Percentiles rank a stretch among this genome's conserved stretches.
Evolutionary conservation across 495 filamentous ascomycete genomes (phyloP).

Genomic region (Amorphotheca resinae): DNA sequence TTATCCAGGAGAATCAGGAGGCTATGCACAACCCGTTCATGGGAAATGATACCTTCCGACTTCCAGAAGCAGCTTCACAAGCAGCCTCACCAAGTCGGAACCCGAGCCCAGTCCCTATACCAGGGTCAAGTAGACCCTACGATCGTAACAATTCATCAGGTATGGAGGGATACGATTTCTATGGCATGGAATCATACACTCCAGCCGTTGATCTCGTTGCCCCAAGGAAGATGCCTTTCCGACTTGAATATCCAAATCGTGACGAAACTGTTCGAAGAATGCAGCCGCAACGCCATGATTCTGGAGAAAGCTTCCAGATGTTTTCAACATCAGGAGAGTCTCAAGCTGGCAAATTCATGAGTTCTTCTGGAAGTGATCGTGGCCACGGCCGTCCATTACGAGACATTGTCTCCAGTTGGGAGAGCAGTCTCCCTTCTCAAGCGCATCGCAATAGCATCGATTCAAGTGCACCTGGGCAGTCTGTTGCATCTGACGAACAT

Average conservation of each 20-base stretch:
- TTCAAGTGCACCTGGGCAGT: constrained; percentile 9
- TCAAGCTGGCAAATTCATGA: constrained; percentile 25
- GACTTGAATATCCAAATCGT: constrained; percentile 23
- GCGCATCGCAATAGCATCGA: constrained; percentile 12
- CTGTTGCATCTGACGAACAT: constrained; percentile 6
- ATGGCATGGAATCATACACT: constrained; percentile 35
- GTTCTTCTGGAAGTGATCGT: constrained; percentile 25
- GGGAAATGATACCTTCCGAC: constrained; percentile 11
- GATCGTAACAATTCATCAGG: constrained; percentile 28
- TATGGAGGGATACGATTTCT: constrained; percentile 45
- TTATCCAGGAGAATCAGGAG: constrained; percentile 28
- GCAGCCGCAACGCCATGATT: constrained; percentile 47
- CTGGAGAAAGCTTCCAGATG: constrained; percentile 70
- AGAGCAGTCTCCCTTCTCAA: constrained; percentile 4
- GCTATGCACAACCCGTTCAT: constrained; percentile 34
- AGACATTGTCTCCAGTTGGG: constrained; percentile 16
- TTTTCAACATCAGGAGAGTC: constrained; percentile 65
- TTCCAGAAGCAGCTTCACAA: constrained; percentile 21
- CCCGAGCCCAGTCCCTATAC: constrained; percentile 26
- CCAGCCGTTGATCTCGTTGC: constrained; percentile 30
- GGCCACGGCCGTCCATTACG: constrained; percentile 6
- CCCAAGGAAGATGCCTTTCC: constrained; percentile 17
- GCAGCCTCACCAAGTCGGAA: constrained; percentile 22
- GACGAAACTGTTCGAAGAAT: constrained; percentile 23
- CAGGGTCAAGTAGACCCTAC: constrained; percentile 6